Evolutionary conservation across 345 rosid species (phyloP).

Genomic region (Salix suchowensis): DNA sequence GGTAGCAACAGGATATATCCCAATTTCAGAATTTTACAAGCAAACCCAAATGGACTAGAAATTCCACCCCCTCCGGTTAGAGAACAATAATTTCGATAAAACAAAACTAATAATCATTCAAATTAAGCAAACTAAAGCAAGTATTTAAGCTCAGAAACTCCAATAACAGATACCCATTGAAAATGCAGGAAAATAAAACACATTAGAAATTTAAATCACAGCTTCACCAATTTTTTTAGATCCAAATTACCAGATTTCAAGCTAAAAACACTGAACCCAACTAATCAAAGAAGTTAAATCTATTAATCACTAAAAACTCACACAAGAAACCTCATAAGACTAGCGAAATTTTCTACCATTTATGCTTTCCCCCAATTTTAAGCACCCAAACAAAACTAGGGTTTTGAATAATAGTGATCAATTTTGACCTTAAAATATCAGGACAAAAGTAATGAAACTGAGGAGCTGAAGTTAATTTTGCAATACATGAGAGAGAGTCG

Average conservation of each 20-base stretch:
- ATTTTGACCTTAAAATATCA: slow-evolving; percentile 12
- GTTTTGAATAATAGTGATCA: slow-evolving; percentile 25
- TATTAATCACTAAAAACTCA: slow-evolving; percentile 8
- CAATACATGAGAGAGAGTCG: slow-evolving; percentile 21
- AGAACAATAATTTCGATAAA: not conserved
- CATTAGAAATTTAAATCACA: not conserved
- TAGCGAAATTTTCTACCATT: not conserved
- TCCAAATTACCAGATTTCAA: slow-evolving; percentile 8
- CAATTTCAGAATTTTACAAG: not conserved
- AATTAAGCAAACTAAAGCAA: slow-evolving; percentile 12
- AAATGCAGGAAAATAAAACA: slow-evolving; percentile 12
- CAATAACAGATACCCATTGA: not conserved
- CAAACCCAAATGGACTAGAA: slow-evolving; percentile 16
- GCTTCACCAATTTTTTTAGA: not conserved
- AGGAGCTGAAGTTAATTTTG: slow-evolving; percentile 5
- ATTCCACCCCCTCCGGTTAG: slow-evolving; percentile 1
- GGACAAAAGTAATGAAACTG: not conserved
- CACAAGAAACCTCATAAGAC: not conserved
- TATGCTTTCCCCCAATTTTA: slow-evolving; percentile 10
- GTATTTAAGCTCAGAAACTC: not conserved
- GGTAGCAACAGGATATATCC: not conserved
- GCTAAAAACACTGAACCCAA: not conserved
- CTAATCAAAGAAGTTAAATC: slow-evolving; percentile 12
- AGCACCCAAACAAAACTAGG: slow-evolving; percentile 36
- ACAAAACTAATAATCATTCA: not conserved